Percentiles rank a stretch among this genome's conserved stretches.
Evolutionary conservation across 371 early-diverging fungal species (phyloP).

Genomic region (Syncephalastrum monosporum): DNA sequence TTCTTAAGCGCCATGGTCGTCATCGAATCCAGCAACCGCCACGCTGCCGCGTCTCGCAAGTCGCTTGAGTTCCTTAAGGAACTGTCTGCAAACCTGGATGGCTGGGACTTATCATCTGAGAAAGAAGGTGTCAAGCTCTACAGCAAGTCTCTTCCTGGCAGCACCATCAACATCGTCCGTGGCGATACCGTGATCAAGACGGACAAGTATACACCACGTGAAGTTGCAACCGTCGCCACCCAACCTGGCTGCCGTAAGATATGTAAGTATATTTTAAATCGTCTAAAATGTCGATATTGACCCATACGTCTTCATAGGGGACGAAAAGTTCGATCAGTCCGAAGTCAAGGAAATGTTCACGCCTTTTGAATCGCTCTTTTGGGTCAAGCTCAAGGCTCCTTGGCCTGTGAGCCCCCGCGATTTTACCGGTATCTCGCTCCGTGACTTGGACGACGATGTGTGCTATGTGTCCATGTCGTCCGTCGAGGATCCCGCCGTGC

Average conservation of each 20-base stretch:
- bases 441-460: conserved; percentile 19
- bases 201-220: conserved; percentile 17
- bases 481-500: conserved; percentile 22
- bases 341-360: conserved; percentile 40
- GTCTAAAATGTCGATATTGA: background rate
- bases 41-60: conserved; percentile 25
- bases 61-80: conserved; percentile 23
- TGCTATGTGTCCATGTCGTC: conserved; percentile 30
- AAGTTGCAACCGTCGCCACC: conserved; percentile 19
- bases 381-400: conserved; percentile 42
- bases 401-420: conserved; percentile 44
- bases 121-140: conserved; percentile 28
- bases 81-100: conserved; percentile 19
- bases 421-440: conserved; percentile 14
- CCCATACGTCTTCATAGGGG: conserved; percentile 23
- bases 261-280: conserved; percentile 14
- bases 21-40: conserved; percentile 30
- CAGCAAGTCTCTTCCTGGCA: conserved; percentile 9
- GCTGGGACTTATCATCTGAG: conserved; percentile 20
- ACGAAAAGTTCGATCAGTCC: conserved; percentile 41
- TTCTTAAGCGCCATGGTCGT: conserved; percentile 21
- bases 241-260: conserved; percentile 18
- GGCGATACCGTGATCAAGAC: conserved; percentile 18
- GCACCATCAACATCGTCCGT: conserved; percentile 15
- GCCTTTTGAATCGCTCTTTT: conserved; percentile 33